Evolutionary conservation across 805 yeast species (phyloP), one percentile per base, ranked within the genome.

Genomic region (Cyberlindnera sargentensis): DNA sequence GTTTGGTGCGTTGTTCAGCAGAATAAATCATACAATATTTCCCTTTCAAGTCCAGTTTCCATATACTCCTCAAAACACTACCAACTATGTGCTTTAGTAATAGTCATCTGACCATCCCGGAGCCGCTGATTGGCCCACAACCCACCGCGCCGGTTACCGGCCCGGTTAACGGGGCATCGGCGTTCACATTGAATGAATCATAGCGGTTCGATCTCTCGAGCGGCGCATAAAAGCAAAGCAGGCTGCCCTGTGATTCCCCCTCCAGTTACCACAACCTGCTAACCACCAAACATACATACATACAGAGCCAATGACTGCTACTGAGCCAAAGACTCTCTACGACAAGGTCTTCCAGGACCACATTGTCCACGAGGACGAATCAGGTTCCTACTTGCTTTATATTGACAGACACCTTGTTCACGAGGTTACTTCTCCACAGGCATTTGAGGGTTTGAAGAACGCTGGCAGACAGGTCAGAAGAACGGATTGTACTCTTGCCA

Each of bases 381-480:
- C 87, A 31, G 95, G 95, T 27, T 89, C 96, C 23, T 83, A 76
- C 61, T 73, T 93, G 49, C 67, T 93, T 48, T 93, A 87, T 67
- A 91, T 93, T 47, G 99, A 93, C 68, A 86, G 99, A 68, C 99
- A 93, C 66, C 73, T 93, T 54, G 96, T 93, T 40, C 99, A 93
- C 66, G 99, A 93, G 70, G 99, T 93, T 42, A 93, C 99, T 2
- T 91, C 98, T 28, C 99, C 99, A 31, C 99, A 93, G 68, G 99
- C 99, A 8, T 93, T 93, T 61, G 99, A 93, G 70, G 99, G 99
- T 40, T 76, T 93, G 57, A 76, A 73, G 50, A 84, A 80, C 58
- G 96, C 97, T 11, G 86, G 84, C 39, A 82, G 99, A 72, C 64
- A 65, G 46, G 96, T 93, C 42, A 84, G 99, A 73, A 80, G 99